A percentile compares a stretch with the other conserved stretches of the same genome.
Conservation (phyloP, 768 basidiomycete species). For the Termitomyces sp. region DNA sequence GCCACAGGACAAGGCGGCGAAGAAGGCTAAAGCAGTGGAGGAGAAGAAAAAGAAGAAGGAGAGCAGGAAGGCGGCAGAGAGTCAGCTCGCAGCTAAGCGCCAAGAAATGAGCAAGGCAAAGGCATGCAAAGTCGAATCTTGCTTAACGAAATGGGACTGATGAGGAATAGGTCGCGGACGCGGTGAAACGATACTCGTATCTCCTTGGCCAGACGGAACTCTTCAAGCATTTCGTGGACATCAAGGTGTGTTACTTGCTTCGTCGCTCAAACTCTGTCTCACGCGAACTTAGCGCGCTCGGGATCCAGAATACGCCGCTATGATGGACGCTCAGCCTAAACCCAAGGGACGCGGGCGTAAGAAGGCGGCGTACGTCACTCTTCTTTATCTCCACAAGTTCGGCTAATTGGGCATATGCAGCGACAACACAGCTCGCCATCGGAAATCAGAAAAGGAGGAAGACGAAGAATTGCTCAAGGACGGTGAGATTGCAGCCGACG, state of each 20-base stretch:
- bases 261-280: neutral
- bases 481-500: slow-evolving; percentile 73
- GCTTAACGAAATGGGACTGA: slow-evolving; percentile 7
- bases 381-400: neutral
- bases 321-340: slow-evolving; percentile 85
- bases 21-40: slow-evolving; percentile 8
- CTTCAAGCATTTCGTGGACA: slow-evolving; percentile 97
- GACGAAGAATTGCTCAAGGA: slow-evolving; percentile 94
- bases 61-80: slow-evolving; percentile 64
- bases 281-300: slow-evolving; percentile 59
- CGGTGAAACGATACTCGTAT: slow-evolving; percentile 95
- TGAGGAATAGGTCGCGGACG: slow-evolving; percentile 69
- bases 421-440: slow-evolving; percentile 75
- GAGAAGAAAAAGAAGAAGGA: slow-evolving; percentile 33
- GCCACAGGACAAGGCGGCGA: slow-evolving; percentile 4
- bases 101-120: slow-evolving; percentile 89
- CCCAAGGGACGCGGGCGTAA: slow-evolving; percentile 83
- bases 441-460: slow-evolving; percentile 98
- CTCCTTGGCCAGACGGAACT: slow-evolving; percentile 97
- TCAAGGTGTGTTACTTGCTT: slow-evolving; percentile 57
- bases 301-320: slow-evolving; percentile 89
- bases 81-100: slow-evolving; percentile 63
- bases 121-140: slow-evolving; percentile 31
- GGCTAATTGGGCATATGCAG: slow-evolving; percentile 30
- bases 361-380: slow-evolving; percentile 61